Evolutionary conservation across 2,329 filamentous ascomycete species (phyloP).

Genomic region (Hymenoscyphus scutula): DNA sequence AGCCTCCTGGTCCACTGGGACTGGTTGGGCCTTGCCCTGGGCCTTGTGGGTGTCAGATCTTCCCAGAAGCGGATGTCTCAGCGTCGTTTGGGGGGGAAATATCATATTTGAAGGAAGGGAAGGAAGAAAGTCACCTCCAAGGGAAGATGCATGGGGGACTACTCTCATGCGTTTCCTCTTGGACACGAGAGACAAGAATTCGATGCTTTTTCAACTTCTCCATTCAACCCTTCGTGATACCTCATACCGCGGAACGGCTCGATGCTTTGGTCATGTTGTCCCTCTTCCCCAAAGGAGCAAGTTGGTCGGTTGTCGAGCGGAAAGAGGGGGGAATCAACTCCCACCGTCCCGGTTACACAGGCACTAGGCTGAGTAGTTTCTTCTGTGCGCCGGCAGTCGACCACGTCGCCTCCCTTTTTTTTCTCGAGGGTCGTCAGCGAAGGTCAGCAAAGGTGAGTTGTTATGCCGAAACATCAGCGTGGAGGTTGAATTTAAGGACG

Average conservation of each 20-base stretch:
- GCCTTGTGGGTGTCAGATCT: neutral
- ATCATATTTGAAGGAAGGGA: neutral
- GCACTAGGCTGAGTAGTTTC: neutral
- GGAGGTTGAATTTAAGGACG: neutral
- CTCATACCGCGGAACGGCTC: constrained; percentile 1
- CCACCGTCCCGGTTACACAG: constrained; percentile 1
- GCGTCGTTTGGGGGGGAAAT: neutral
- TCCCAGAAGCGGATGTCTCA: neutral
- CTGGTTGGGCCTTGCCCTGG: neutral
- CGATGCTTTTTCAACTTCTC: neutral
- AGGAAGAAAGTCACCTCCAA: neutral
- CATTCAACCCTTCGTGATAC: neutral
- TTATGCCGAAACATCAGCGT: neutral
- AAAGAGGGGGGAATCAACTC: constrained; percentile 1
- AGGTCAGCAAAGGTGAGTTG: constrained; percentile 1
- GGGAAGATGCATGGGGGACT: neutral
- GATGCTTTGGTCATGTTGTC: neutral
- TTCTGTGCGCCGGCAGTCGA: neutral
- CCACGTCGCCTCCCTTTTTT: neutral
- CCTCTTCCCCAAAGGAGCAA: neutral
- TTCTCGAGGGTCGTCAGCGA: neutral
- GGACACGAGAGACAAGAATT: neutral
- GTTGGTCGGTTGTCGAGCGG: neutral
- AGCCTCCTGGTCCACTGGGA: neutral
- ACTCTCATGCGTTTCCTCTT: neutral